Evolutionary conservation across 176 grass and related monocot genomes (phyloP), one percentile per base, ranked within the genome.

Genomic region (Oryza glaberrima): DNA sequence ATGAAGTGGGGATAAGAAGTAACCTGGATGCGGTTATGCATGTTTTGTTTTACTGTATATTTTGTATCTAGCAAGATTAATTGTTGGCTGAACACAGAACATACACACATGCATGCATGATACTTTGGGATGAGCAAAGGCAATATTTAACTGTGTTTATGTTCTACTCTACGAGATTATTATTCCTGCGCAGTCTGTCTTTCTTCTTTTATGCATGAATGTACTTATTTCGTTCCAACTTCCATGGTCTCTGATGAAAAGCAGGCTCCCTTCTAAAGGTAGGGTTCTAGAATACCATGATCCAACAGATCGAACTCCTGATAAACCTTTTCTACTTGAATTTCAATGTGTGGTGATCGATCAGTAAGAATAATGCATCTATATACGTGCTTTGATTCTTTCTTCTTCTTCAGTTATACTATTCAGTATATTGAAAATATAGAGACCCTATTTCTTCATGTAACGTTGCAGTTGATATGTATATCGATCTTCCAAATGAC

Each of bases 241-340:
- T 41, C 40, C 40, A 41, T 41, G 16, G 28, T 87, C 34, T 87
- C 34, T 75, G 54, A 12, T 45, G 54, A 56, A 73, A 52, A 16
- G 3, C 1, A 65, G 35, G 20, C 1, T 14, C 6, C 36, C 51
- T 36, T 60, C 58, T 58, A 40, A 5, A 32, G 9, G 14, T 12
- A 72, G 13, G 25, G 67, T 69, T 77, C 38, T 70, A 51, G 25
- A 17, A 11, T 65, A 66, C 40, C 26, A 44, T 30, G 17, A 40
- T 49, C 12, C 11, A 38, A 23, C 43, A 76, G 28, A 38, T 38
- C 36, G 36, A 77, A 69, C 22, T 64, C 20, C 2, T 51, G 14
- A 38, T 38, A 11, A 20, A 32, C 8, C 5, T 58, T 20, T 87
- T 49, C 66, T 56, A 9, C 10, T 40, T 69, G 28, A 3, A 76